Evolutionary conservation across 2,329 filamentous ascomycete species (phyloP).

Genomic region (Plenodomus biglobosus): DNA sequence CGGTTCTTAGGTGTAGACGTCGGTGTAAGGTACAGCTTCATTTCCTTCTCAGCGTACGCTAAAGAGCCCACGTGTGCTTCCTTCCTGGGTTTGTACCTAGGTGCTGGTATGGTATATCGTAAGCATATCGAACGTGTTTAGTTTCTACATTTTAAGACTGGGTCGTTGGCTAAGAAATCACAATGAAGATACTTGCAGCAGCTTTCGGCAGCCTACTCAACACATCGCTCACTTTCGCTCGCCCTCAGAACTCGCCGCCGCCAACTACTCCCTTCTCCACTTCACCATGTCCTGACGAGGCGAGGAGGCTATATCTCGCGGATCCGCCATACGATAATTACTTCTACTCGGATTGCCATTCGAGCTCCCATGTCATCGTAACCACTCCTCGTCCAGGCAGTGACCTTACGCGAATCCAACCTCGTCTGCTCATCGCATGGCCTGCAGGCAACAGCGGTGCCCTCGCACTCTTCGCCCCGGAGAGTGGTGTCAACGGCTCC

Average conservation of each 20-base stretch:
- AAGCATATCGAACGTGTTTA: neutral
- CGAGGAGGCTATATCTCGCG: conserved; percentile 48
- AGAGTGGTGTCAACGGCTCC: conserved; percentile 56
- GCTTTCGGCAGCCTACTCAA: neutral
- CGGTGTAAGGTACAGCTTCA: no score
- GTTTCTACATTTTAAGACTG: neutral
- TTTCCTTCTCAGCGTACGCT: no score
- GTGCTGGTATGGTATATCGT: no score
- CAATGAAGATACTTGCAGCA: neutral
- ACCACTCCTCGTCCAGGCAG: conserved; percentile 59
- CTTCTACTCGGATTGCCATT: conserved; percentile 66
- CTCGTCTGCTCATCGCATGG: conserved; percentile 63
- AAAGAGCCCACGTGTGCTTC: no score
- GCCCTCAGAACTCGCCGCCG: neutral
- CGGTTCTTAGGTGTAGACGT: no score
- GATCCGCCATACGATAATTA: conserved; percentile 65
- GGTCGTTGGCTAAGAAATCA: neutral
- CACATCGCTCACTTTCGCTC: neutral
- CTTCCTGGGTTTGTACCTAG: no score
- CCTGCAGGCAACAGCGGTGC: conserved; percentile 66
- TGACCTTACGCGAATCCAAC: conserved; percentile 58
- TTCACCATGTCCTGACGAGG: conserved; percentile 11
- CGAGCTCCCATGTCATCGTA: conserved; percentile 61
- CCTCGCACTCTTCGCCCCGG: conserved; percentile 58
- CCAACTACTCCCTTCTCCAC: neutral